Evolutionary conservation across 805 yeast genomes (phyloP), one percentile per base, ranked within the genome.

Genomic region (Cyberlindnera nakhonratchasimensis): DNA sequence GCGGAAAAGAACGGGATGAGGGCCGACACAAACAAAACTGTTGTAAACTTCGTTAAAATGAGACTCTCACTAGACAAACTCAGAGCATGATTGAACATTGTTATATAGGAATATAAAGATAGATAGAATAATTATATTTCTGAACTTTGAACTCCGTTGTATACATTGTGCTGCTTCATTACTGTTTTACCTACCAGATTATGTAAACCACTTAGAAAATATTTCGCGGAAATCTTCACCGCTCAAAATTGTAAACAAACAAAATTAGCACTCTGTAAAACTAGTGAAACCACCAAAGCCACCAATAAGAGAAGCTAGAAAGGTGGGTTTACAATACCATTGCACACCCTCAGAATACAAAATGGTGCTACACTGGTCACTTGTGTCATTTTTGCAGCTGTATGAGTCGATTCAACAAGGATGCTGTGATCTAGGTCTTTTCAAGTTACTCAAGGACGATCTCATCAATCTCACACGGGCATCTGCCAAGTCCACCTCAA

Each of bases 1-100:
- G 95, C 86, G 1, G 52, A 61, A 23, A 64, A 66, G 44, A 62
- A 71, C 35, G 67, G 70, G 0, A 28, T 65, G 34, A 55, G 45
- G 3, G 61, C 63, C 1, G 52, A 62, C 23, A 58, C 61, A 20
- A 67, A 67, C 48, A 52, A 51, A 33, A 59, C 70, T 1, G 54
- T 67, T 9, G 46, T 51, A 9, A 57, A 62, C 29, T 46, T 69
- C 13, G 69, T 67, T 5, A 65, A 62, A 19, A 43, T 68, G 24
- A 63, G 70, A 52, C 45, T 50, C 6, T 46, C 49, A 4, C 17
- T 52, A 6, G 50, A 52, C 16, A 52, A 54, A 47, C 29, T 40
- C 37, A 48, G 46, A 37, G 22, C 17, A 4, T n/a, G n/a, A n/a
- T n/a, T n/a, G n/a, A n/a, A n/a, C n/a, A n/a, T n/a, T n/a, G n/a